These are phyloP conservation scores for Lachnellula occidentalis DNA, from an alignment of 2,329 filamentous ascomycete genomes.

Conservation along the genomic window DNA sequence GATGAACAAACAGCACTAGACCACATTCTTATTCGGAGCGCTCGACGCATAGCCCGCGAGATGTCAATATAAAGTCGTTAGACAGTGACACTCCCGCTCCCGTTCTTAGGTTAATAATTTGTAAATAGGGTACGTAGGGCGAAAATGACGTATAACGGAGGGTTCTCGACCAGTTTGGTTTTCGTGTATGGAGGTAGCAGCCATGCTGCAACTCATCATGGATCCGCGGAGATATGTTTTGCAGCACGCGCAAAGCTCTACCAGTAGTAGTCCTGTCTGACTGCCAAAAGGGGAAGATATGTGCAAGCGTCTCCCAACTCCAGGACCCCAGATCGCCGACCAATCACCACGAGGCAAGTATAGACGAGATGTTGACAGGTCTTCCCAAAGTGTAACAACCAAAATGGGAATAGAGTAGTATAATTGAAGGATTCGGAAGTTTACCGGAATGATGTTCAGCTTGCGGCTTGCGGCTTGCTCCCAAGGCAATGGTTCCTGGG, in stretches of 20 bases:
- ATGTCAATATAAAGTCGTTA: too few relatives aligned
- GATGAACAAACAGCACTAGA: neutral
- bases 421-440: neutral
- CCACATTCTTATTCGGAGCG: neutral
- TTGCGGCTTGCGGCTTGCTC: slow-evolving; percentile 1
- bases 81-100: too few relatives aligned
- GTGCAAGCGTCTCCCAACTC: neutral
- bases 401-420: neutral
- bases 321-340: neutral
- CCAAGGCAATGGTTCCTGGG: neutral
- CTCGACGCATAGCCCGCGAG: neutral
- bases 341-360: neutral
- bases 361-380: neutral
- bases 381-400: neutral
- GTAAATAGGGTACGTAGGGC: neutral
- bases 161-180: neutral
- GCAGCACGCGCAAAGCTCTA: neutral
- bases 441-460: neutral
- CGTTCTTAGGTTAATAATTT: neutral
- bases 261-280: neutral
- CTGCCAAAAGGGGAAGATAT: neutral
- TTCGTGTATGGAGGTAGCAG: neutral
- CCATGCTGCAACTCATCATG: neutral
- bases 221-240: neutral
- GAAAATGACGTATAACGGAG: neutral